A percentile compares a stretch with the other conserved stretches of the same genome.
These are phyloP conservation scores for Salvia hispanica DNA, from an alignment of 257 asterid genomes.

Conservation along the genomic window DNA sequence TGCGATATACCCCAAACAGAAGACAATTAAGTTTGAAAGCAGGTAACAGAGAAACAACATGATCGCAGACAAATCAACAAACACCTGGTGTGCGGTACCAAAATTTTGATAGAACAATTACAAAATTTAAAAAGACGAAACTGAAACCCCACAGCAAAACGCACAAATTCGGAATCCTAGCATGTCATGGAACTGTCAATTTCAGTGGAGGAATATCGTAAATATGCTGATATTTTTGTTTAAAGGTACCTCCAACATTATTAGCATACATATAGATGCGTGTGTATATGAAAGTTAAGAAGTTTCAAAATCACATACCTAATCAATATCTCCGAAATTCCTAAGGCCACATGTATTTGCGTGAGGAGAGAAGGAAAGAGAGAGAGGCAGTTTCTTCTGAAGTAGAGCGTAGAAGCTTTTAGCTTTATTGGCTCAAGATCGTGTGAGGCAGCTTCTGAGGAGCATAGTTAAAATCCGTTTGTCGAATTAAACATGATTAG, in stretches of 20 bases:
- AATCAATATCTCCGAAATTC: neutral
- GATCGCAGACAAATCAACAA: slow-evolving; percentile 29
- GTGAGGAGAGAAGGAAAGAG: slow-evolving; percentile 3
- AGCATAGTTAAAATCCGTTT: too few relatives aligned
- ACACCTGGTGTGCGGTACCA: slow-evolving; percentile 33
- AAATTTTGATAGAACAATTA: too few relatives aligned
- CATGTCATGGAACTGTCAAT: neutral
- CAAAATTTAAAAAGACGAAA: neutral
- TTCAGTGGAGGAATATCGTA: neutral
- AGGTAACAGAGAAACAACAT: neutral
- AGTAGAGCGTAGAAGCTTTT: neutral
- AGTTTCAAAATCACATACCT: slow-evolving; percentile 16
- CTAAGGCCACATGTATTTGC: too few relatives aligned
- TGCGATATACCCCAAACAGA: neutral
- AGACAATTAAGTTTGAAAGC: neutral
- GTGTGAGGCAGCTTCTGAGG: too few relatives aligned
- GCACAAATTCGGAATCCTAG: neutral
- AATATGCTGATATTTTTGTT: neutral
- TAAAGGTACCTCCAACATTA: neutral
- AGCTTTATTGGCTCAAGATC: neutral
- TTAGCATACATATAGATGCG: neutral
- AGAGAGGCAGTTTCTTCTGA: neutral
- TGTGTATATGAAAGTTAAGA: neutral
- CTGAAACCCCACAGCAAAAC: neutral
- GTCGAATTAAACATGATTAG: too few relatives aligned